phyloP scores from a whole-genome alignment of 2,329 filamentous ascomycete species.

The Penicillium hesseltinei region DNA sequence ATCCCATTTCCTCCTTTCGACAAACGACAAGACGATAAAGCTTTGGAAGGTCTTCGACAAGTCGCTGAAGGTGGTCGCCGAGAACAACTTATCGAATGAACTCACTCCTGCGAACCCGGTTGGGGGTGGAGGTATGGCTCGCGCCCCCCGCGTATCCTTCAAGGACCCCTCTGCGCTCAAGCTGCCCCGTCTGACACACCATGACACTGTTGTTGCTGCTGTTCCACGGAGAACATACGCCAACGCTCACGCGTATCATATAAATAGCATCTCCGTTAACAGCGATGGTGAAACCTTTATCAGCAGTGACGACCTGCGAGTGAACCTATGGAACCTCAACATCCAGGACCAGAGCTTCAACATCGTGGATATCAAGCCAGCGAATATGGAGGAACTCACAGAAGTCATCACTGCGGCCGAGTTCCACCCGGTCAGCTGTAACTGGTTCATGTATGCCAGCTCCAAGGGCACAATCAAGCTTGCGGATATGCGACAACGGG shows the following conservation, averaged over 20 bases:
- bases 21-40: conserved; percentile 99
- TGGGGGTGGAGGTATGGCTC: conserved; percentile 74
- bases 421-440: conserved; percentile 95
- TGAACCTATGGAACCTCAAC: conserved; percentile 98
- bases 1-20: conserved; percentile 95
- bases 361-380: conserved; percentile 99
- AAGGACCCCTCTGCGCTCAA: conserved; percentile 80
- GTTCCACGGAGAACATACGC: conserved; percentile 95
- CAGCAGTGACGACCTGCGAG: conserved; percentile 93
- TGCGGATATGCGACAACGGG: conserved; percentile 96
- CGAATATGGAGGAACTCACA: conserved; percentile 99
- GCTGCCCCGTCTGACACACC: conserved; percentile 91
- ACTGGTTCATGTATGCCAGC: conserved; percentile 99
- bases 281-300: conserved; percentile 99
- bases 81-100: conserved; percentile 97
- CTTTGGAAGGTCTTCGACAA: conserved; percentile 99
- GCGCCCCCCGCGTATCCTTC: conserved; percentile 72
- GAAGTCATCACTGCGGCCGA: conserved; percentile 98
- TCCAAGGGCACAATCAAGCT: conserved; percentile 99
- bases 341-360: conserved; percentile 99
- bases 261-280: conserved; percentile 99
- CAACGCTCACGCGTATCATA: conserved; percentile 98
- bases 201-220: conserved; percentile 96
- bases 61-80: conserved; percentile 95
- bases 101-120: conserved; percentile 71